Base-by-base conservation (phyloP, 1,284 basidiomycete species). In the Ceraceosorus guamensis region DNA sequence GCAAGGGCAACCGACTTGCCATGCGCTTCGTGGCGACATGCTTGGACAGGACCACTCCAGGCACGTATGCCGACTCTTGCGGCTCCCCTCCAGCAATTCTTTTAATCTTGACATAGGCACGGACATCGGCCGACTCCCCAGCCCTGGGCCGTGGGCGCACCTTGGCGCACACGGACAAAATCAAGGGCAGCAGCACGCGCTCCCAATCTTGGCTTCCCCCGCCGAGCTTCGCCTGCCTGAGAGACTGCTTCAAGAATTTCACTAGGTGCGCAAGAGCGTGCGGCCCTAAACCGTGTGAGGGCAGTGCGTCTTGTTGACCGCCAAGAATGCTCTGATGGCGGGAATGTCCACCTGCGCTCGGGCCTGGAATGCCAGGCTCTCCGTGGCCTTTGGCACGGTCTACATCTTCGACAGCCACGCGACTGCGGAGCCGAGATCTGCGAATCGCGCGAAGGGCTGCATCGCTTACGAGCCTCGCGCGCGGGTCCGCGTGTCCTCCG, bases 1-100 rank as follows among this genome's bases (percentile, higher is more conserved):
- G 81, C 61, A 87, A 82, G 6, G 80, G 81, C 57, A 79, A 67
- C 11, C 76, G 64, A 6, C 79, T 69, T 2, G 79, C 71, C 81
- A 83, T 82, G 39, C 76, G 84, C 78, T 96, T 96, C 76, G 97
- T 93, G 4, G 92, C 89, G 5, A 97, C 87, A 67, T 98, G 52
- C 81, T 98, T 97, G 18, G 91, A 93, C 71, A 97, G 95, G 50
- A 98, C 91, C 8, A 89, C 90, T 3, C 95, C 95, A 62, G 93
- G 89, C 50, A 99, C 89, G 70, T 93, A 98, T 80, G 97, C 92
- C 10, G 90, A 95, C 75, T 98, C 91, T 34, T 81, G 83, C 37
- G 92, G 91, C 51, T 83, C 81, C 10, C 95, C 95, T 11, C 95
- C 95, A 0, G 95, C 92, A 16, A 98, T 88, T 77, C 95, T 93